Evolutionary conservation across 352 stramenopile genomes (phyloP).

Genomic region (Thalassiosira mediterranea): DNA sequence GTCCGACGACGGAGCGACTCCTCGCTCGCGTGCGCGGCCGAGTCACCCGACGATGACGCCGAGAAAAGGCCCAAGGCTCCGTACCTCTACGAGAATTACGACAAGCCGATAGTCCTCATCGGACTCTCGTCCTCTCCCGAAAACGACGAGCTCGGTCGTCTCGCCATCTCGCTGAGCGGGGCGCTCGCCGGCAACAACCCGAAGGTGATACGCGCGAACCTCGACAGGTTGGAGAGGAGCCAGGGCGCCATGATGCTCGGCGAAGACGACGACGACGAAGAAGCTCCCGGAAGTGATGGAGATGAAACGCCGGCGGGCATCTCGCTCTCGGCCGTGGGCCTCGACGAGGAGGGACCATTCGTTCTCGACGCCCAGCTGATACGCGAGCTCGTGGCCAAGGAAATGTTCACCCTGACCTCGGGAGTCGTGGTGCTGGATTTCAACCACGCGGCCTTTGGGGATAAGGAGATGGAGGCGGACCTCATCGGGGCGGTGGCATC

Average conservation of each 20-base stretch:
- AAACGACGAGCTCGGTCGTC: conserved; percentile 65
- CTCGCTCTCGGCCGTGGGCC: conserved; percentile 40
- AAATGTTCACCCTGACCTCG: conserved; percentile 36
- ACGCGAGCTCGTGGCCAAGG: conserved; percentile 34
- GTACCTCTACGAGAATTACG: conserved; percentile 49
- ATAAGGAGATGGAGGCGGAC: conserved; percentile 36
- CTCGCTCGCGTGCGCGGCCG: neutral
- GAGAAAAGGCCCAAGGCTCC: conserved; percentile 7
- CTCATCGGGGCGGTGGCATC: conserved; percentile 29
- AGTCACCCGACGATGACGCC: neutral
- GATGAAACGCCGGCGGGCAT: conserved; percentile 25
- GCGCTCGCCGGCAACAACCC: conserved; percentile 29
- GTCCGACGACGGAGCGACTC: too few species aligned
- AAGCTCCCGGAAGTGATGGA: neutral
- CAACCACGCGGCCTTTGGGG: conserved; percentile 39
- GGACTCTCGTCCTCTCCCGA: conserved; percentile 53
- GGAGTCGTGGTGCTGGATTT: conserved; percentile 77
- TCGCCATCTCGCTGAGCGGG: conserved; percentile 63
- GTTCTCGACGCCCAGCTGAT: conserved; percentile 45
- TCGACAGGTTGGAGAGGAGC: conserved; percentile 42
- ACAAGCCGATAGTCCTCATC: conserved; percentile 80
- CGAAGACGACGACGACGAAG: conserved; percentile 30
- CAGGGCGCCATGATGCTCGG: conserved; percentile 31
- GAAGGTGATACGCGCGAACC: conserved; percentile 3
- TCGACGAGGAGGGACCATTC: conserved; percentile 51